Percentiles rank a stretch among this genome's conserved stretches.
phyloP scores from a whole-genome alignment of 2,329 filamentous ascomycete species.

The Rugonectria rugulosa region DNA sequence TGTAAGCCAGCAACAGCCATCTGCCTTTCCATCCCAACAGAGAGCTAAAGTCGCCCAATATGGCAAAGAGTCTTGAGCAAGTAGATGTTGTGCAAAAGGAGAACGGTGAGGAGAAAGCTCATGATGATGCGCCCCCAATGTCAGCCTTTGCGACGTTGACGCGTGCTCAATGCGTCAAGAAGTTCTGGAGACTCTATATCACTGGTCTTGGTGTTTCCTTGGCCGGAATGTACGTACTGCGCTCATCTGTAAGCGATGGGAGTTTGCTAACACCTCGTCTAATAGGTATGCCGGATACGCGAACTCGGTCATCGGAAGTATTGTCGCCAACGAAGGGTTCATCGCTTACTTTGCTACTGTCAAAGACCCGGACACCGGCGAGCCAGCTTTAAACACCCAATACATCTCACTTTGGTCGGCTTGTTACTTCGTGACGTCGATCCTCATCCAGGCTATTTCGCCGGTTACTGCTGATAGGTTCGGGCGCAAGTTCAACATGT shows the following conservation, averaged over 20 bases:
- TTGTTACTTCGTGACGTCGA: conserved; percentile 15
- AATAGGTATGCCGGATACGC: conserved; percentile 13
- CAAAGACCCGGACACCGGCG: conserved; percentile 14
- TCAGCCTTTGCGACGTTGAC: conserved; percentile 15
- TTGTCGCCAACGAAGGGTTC: conserved; percentile 20
- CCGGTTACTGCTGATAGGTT: conserved; percentile 14
- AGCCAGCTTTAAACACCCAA: conserved; percentile 14
- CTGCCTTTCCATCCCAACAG: no score
- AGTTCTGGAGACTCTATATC: conserved; percentile 19
- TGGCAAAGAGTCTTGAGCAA: not conserved
- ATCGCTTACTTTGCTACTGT: conserved; percentile 21
- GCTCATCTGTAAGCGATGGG: not conserved
- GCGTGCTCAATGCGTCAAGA: conserved; percentile 12
- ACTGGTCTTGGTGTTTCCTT: conserved; percentile 18
- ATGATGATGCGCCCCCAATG: not conserved
- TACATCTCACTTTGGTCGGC: conserved; percentile 21
- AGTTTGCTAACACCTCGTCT: not conserved
- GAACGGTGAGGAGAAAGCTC: not conserved
- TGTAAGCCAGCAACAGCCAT: not conserved
- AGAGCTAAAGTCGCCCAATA: no score
- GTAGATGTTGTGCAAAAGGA: conserved; percentile 2
- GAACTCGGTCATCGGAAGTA: conserved; percentile 20
- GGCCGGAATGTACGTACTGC: conserved; percentile 17
- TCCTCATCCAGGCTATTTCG: conserved; percentile 14
- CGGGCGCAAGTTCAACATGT: conserved; percentile 23